Evolutionary conservation across 768 basidiomycete species (phyloP).

Genomic region (Tricholoma bakamatsutake): DNA sequence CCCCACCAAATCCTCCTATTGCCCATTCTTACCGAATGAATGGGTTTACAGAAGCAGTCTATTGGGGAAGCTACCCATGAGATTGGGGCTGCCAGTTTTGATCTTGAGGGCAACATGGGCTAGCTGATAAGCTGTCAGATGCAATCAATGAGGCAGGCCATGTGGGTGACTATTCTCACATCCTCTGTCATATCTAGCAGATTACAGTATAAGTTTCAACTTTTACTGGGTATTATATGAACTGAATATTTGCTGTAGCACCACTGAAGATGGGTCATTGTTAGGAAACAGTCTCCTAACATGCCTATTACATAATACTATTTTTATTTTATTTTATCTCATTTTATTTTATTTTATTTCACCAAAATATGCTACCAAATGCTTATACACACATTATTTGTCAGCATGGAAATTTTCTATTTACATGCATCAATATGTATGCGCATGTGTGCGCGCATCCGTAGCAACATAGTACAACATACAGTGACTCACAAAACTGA

Average conservation of each 20-base stretch:
- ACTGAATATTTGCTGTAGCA: not conserved
- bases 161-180: not conserved
- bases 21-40: not conserved
- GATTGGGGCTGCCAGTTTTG: not conserved
- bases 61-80: not conserved
- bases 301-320: no score
- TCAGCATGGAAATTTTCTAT: no score
- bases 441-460: no score
- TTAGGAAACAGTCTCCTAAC: no score
- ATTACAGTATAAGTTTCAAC: not conserved
- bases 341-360: no score
- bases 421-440: no score
- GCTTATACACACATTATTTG: no score
- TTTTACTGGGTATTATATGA: not conserved
- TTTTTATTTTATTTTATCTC: no score
- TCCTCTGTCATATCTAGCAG: not conserved
- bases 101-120: not conserved
- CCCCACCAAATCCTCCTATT: not conserved
- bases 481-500: no score
- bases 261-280: not conserved
- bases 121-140: not conserved
- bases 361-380: no score
- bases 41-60: not conserved
- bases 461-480: no score
- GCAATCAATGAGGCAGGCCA: not conserved